Base-by-base conservation (phyloP, 2,329 filamentous ascomycete species). In the Cladosporium sp. region DNA sequence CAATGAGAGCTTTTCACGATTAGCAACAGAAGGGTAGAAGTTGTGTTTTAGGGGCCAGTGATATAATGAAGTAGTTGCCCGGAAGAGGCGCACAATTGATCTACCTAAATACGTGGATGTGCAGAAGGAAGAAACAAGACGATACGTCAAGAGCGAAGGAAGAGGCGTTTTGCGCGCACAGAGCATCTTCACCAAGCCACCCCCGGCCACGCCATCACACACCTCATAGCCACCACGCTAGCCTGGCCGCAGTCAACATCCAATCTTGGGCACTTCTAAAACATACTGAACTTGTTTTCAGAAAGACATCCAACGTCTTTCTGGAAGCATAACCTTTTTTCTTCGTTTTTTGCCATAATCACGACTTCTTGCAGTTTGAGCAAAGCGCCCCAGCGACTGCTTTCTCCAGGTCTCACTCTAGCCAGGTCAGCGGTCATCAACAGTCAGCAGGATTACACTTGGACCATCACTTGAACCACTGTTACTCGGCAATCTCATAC, bases 171-270 rank as follows among this genome's bases (percentile, higher is more conserved):
- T 21, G 16, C 10, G 30, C 30, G 51, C 51, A 54, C 51, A 30
- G 51, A 51, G 21, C 48, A 26, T 54, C 18, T 54, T 30, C 26
- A 28, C 51, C 51, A 54, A 54, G 51, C 54, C 54, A 57, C 30
- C 54, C 54, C 28, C 48, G 28, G 54, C 54, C 54, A 57, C 54
- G 54, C 54, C 54, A 57, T 57, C 54, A 32, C 28, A 30, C 23
- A 18, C 32, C 23, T 39, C 54, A 57, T 57, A 57, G 54, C 54
- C 54, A 57, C 54, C 26, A n/a, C 48, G 25, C 51, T 54, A 54
- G 51, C 13, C 51, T 11, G 2, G 14, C 51, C 51, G 51, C 51
- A 30, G 30, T 30, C 54, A 57, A 39, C 23, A 21, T 14, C 13
- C 30, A 23, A 25, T 32, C 21, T 32, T 32, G 32, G 32, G 21